phyloP scores from a whole-genome alignment of 2,329 filamentous ascomycete species.

The Aspergillus vadensis region DNA sequence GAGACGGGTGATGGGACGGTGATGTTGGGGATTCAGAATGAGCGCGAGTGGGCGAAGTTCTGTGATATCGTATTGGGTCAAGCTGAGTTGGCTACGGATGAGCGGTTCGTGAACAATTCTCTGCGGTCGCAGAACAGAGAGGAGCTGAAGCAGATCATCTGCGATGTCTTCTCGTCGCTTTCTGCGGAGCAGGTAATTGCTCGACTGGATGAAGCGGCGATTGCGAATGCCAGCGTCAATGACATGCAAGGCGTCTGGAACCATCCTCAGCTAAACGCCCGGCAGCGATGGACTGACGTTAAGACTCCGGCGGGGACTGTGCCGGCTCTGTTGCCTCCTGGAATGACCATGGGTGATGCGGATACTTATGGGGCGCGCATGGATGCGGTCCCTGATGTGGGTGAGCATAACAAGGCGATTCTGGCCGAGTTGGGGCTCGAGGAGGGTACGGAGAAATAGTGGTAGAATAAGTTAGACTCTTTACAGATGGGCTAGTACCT shows the following conservation, averaged over 20 bases:
- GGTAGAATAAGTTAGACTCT: background rate
- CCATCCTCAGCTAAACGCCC: slow-evolving; percentile 55
- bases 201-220: slow-evolving; percentile 51
- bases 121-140: slow-evolving; percentile 51
- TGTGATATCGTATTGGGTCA: slow-evolving; percentile 51
- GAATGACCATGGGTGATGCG: slow-evolving; percentile 36
- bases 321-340: slow-evolving; percentile 55
- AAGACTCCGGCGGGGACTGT: slow-evolving; percentile 51
- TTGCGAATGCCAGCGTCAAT: slow-evolving; percentile 60
- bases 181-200: slow-evolving; percentile 46
- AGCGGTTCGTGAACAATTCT: slow-evolving; percentile 52
- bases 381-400: slow-evolving; percentile 49
- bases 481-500: too few species aligned
- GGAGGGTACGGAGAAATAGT: background rate
- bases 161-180: slow-evolving; percentile 42
- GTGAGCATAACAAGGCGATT: slow-evolving; percentile 54
- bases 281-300: slow-evolving; percentile 56
- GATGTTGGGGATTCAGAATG: slow-evolving; percentile 61
- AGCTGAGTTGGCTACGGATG: slow-evolving; percentile 46
- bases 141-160: slow-evolving; percentile 51
- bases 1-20: slow-evolving; percentile 52
- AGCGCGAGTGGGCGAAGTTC: slow-evolving; percentile 57
- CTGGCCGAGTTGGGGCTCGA: slow-evolving; percentile 48
- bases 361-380: slow-evolving; percentile 30
- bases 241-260: slow-evolving; percentile 58